Conservation (phyloP, 805 yeast species). For the Saturnispora halmiae region DNA sequence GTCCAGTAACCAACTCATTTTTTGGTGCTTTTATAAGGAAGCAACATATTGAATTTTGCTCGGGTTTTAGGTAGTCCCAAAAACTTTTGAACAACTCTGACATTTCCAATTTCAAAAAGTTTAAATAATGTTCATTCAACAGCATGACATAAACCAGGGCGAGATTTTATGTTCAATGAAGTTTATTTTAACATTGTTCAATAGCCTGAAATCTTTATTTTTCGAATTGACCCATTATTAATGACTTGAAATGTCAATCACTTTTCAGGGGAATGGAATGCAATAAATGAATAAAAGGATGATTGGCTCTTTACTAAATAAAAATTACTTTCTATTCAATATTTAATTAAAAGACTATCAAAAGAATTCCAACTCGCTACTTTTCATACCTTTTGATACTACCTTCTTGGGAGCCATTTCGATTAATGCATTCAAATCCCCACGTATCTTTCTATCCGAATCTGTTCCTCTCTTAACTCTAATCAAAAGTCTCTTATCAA, state of each 20-base stretch:
- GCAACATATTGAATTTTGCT: too few relatives aligned
- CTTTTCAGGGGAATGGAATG: constrained; percentile 23
- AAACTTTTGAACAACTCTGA: constrained; percentile 26
- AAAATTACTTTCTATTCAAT: too few relatives aligned
- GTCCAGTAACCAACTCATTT: too few relatives aligned
- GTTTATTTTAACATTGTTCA: constrained; percentile 20
- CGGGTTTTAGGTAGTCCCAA: constrained; percentile 28
- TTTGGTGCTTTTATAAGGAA: too few relatives aligned
- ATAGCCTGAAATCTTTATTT: constrained; percentile 25
- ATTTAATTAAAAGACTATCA: too few relatives aligned
- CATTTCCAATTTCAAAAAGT: constrained; percentile 20
- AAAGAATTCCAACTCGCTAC: not conserved
- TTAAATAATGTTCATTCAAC: constrained; percentile 12
- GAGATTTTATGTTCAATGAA: constrained; percentile 22
- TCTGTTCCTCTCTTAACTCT: constrained; percentile 23
- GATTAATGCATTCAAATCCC: constrained; percentile 33
- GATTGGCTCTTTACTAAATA: too few relatives aligned
- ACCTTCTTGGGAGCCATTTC: constrained; percentile 18
- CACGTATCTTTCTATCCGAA: constrained; percentile 29
- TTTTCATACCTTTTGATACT: not conserved
- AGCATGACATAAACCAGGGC: constrained; percentile 27
- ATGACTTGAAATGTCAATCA: constrained; percentile 26
- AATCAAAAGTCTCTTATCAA: constrained; percentile 37
- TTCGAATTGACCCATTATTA: constrained; percentile 27
- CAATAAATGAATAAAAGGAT: too few relatives aligned